Evolutionary conservation across 108 stramenopile genomes (phyloP), one percentile per base, ranked within the genome.

Genomic region (Fragilariopsis cylindrus): DNA sequence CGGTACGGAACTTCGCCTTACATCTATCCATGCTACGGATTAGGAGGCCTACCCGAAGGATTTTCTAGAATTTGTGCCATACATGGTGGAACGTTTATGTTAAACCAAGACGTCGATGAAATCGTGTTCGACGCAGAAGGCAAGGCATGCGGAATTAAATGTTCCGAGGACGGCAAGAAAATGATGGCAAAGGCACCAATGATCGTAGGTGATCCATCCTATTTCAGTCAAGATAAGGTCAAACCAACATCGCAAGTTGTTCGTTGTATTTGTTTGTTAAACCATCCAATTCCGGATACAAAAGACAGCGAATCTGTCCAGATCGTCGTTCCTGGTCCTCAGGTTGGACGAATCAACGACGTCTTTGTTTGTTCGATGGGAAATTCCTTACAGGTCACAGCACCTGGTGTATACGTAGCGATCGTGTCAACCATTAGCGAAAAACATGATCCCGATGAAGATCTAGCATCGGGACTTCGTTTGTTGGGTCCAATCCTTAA

Each of bases 81-180:
- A 73, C 96, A 98, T 75, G 99, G 98, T 45, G 98, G 98, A 76
- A 98, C 98, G 57, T 98, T 99, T 84, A 99, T 99, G 98, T 91
- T 99, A 54, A 96, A 98, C 78, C 93, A 90, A 56, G 96, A 97
- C 71, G 90, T 99, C 52, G 96, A 99, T 72, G 98, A 99, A 81
- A 91, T 99, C 75, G 60, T 97, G 50, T 91, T 90, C 76, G 88
- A 93, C 65, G 88, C 82, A 21, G 82, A 85, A 40, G 98, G 98
- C 18, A 81, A 93, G 69, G 97, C 96, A 11, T 88, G 79, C 76
- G 98, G 98, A 55, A 87, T 99, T 58, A 92, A 89, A 79, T 88
- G 86, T 70, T 90, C 93, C 69, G 85, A 92, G 75, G 67, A 68
- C 41, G 67, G 49, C 12, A 68, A 50, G 67, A 68, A 68, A 52